Conservation (phyloP, 2,329 filamentous ascomycete genomes). For the Aspergillus luchuensis region DNA sequence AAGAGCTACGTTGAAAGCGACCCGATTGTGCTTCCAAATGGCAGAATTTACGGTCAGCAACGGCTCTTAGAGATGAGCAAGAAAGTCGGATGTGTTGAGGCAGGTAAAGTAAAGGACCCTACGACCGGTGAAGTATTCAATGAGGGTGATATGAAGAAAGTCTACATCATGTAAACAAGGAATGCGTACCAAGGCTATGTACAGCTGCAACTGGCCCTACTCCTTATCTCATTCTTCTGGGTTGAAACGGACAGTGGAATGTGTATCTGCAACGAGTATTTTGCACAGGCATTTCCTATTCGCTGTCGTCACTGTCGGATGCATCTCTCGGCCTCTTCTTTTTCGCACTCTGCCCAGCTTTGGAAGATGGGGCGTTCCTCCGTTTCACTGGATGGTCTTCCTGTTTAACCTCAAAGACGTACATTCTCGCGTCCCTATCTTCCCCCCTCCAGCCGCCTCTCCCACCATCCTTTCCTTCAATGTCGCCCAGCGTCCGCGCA, state of each 20-base stretch:
- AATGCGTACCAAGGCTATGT: not conserved
- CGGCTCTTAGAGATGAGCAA: constrained; percentile 73
- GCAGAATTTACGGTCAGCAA: constrained; percentile 77
- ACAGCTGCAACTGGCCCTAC: not conserved
- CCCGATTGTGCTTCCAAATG: constrained; percentile 82
- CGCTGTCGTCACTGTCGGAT: constrained; percentile 35
- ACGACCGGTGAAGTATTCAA: constrained; percentile 70
- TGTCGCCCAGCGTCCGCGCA: constrained; percentile 49
- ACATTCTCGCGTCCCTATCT: constrained; percentile 50
- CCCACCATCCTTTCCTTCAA: constrained; percentile 42
- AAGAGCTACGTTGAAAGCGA: constrained; percentile 92
- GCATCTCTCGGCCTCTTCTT: constrained; percentile 36
- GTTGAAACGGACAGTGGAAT: not conserved
- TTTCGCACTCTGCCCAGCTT: constrained; percentile 30
- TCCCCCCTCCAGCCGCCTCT: constrained; percentile 52
- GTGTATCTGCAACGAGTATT: not conserved
- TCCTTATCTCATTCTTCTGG: not conserved
- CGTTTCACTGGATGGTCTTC: constrained; percentile 27
- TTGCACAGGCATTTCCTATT: not conserved
- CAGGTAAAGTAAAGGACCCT: constrained; percentile 73
- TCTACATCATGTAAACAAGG: constrained; percentile 73
- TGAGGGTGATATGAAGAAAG: constrained; percentile 71
- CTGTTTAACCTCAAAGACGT: constrained; percentile 48
- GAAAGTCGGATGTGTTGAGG: constrained; percentile 68
- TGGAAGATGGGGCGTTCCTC: not conserved